Base-by-base conservation (phyloP, 495 filamentous ascomycete genomes). In the Trichocladium uniseriatum region DNA sequence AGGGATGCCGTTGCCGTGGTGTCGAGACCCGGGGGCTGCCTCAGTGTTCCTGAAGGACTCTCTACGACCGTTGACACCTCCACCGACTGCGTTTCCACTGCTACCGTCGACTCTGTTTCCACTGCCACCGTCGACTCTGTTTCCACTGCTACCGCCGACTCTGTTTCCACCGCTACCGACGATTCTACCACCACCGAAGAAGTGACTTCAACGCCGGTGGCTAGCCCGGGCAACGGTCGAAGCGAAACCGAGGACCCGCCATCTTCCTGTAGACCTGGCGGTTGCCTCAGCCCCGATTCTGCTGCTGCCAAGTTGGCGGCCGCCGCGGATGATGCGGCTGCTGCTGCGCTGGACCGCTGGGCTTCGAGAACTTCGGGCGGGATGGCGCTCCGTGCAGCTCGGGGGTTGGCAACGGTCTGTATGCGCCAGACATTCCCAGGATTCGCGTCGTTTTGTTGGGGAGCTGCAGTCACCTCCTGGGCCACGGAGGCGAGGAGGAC, bases 401-500 rank as follows among this genome's bases (percentile, higher is more conserved):
- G 18, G n/a, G 27, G 1, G 46, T 36, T 54, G 35, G 36, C 43
- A 20, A 35, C 43, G 10, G 47, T 51, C 19, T 51, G 42, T 20
- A 47, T 42, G 43, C 21, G 18, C 0, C 24, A 13, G 14, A 9
- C 11, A 9, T 3, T 24, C 19, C 6, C 32, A 42, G 15, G n/a
- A n/a, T 34, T 45, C 9, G 5, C 38, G 11, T 22, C 21, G 44
- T 19, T 35, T 13, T 20, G 47, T 14, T 58, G 52, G 20, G 54
- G 44, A 24, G 29, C 28, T 14, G 57, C 60, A 11, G 37, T 32
- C 43, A 44, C 57, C 15, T 60, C 55, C 45, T 50, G 55, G 46
- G 53, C 55, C n/a, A 45, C 41, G 20, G 53, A 27, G 21, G 59
- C 62, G 48, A 65, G 45, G 22, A 65, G 50, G 42, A 52, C 36